Percentiles rank a stretch among this genome's conserved stretches.
These are phyloP conservation scores for Lactifluus volemus DNA, from an alignment of 768 basidiomycete species.

Conservation along the genomic window DNA sequence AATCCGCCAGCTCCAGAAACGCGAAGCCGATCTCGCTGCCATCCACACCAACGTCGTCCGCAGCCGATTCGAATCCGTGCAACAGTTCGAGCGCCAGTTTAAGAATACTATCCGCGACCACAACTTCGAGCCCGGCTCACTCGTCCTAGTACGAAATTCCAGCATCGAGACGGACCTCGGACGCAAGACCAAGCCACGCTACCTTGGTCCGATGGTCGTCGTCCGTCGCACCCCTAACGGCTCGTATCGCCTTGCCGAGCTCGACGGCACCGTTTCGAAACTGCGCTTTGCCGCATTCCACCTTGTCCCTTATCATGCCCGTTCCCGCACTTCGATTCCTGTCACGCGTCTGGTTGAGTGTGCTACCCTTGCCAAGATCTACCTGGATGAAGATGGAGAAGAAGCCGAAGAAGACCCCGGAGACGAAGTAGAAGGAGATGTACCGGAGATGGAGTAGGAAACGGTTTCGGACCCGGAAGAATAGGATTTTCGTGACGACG, in stretches of 20 bases:
- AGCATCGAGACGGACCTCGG: conserved; percentile 19
- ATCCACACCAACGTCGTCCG: not conserved
- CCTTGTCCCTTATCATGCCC: conserved; percentile 19
- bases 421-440: too few relatives aligned
- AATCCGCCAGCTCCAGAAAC: conserved; percentile 11
- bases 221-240: too few relatives aligned
- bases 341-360: not conserved
- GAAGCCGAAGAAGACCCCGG: too few relatives aligned
- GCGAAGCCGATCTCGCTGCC: not conserved
- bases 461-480: too few relatives aligned
- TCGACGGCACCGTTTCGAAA: not conserved
- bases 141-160: conserved; percentile 24
- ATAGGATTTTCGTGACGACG: too few relatives aligned
- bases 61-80: not conserved
- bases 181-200: too few relatives aligned
- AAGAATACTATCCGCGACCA: conserved; percentile 18
- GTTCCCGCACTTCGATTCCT: not conserved
- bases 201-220: too few relatives aligned
- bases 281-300: conserved; percentile 17
- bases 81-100: conserved; percentile 6
- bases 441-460: too few relatives aligned
- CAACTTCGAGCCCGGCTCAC: conserved; percentile 21
- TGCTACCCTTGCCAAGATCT: too few relatives aligned
- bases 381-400: too few relatives aligned
- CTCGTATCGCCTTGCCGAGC: too few relatives aligned